These are phyloP conservation scores for Acacia crassicarpa DNA, from an alignment of 306 rosid species.

Conservation along the genomic window DNA sequence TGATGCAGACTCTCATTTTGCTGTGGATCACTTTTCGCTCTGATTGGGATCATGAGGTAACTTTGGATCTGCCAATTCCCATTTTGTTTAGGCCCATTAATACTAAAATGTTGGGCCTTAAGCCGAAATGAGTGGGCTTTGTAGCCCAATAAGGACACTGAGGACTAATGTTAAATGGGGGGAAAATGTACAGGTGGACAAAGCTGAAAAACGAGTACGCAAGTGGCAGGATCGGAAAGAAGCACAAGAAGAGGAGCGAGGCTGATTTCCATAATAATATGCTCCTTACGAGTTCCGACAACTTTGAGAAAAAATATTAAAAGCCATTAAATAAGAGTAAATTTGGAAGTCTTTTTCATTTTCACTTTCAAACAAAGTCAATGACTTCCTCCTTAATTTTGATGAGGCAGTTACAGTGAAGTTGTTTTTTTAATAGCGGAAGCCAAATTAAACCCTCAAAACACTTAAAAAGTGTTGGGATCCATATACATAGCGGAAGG, in stretches of 20 bases:
- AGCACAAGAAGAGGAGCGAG: not conserved
- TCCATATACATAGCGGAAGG: no score
- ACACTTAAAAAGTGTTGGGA: no score
- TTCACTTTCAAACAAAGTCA: no score
- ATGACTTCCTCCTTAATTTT: no score
- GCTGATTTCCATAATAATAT: not conserved
- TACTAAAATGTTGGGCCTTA: not conserved
- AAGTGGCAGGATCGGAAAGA: not conserved
- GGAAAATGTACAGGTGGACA: not conserved
- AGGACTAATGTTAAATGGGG: not conserved
- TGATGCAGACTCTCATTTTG: constrained; percentile 63
- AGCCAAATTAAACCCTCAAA: no score
- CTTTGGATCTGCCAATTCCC: not conserved
- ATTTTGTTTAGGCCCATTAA: not conserved
- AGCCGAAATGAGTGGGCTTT: not conserved
- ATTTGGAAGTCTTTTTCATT: no score
- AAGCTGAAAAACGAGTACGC: not conserved
- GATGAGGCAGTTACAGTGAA: no score
- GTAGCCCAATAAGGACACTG: not conserved
- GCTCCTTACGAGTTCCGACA: no score
- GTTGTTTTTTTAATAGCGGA: no score
- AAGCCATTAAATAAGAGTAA: no score
- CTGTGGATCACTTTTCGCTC: constrained; percentile 65
- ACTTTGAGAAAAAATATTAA: no score
- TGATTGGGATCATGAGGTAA: constrained; percentile 72